These are phyloP conservation scores for Penicillium sp. DNA, from an alignment of 2,329 filamentous ascomycete species.

Conservation along the genomic window DNA sequence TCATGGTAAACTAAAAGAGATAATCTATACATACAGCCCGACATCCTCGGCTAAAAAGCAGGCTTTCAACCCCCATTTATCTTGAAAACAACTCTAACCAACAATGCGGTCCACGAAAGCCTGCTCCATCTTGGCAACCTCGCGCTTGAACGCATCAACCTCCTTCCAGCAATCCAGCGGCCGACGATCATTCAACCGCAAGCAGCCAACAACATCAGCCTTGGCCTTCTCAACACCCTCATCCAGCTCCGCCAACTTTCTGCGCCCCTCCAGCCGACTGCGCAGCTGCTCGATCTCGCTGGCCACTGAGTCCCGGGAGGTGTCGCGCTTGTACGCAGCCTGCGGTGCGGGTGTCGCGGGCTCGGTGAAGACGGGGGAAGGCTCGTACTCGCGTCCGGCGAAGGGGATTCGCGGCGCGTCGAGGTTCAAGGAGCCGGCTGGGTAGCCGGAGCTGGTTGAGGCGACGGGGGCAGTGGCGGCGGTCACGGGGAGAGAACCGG, in stretches of 20 bases:
- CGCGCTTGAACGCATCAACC: conserved; percentile 82
- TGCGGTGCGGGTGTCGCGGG: conserved; percentile 16
- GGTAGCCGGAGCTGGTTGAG: conserved; percentile 19
- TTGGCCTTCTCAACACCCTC: conserved; percentile 69
- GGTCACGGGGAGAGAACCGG: conserved; percentile 21
- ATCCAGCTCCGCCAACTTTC: conserved; percentile 60
- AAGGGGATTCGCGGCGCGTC: conserved; percentile 43
- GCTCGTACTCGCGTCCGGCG: conserved; percentile 36
- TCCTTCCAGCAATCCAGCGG: conserved; percentile 93
- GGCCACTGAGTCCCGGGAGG: conserved; percentile 50
- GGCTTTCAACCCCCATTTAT: conserved; percentile 6
- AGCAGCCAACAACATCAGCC: conserved; percentile 69
- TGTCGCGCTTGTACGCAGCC: conserved; percentile 37
- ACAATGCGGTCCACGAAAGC: conserved; percentile 78
- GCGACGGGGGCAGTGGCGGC: conserved; percentile 24
- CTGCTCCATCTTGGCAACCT: conserved; percentile 80
- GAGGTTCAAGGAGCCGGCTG: conserved; percentile 32
- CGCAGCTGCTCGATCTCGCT: conserved; percentile 55
- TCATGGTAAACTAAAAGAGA: conserved; percentile 18
- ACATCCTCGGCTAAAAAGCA: conserved; percentile 13
- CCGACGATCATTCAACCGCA: conserved; percentile 76
- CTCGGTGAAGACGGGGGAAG: conserved; percentile 14
- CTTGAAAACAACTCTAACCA: conserved; percentile 26
- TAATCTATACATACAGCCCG: conserved; percentile 28
- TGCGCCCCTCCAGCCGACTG: conserved; percentile 56